Percentiles rank a stretch among this genome's conserved stretches.
Evolutionary conservation across 331 rosid genomes (phyloP).

Genomic region (Pyracantha coccinea): DNA sequence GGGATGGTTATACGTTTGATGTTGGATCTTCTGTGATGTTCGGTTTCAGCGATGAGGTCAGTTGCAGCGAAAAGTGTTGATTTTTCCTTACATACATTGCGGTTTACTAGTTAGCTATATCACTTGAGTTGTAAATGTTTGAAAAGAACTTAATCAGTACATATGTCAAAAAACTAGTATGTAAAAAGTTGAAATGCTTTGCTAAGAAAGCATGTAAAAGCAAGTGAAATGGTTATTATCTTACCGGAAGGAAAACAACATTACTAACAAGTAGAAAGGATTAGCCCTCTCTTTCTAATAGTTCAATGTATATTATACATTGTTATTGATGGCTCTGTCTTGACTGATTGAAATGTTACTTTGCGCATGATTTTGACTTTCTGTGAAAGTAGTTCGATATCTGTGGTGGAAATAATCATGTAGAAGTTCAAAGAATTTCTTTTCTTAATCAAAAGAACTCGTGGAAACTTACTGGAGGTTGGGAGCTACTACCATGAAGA

Average conservation of each 20-base stretch:
- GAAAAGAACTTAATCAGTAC: not conserved
- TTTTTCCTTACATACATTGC: not conserved
- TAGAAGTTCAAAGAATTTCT: not conserved
- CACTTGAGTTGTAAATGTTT: not conserved
- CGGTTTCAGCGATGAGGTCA: constrained; percentile 91
- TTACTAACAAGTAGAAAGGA: no score
- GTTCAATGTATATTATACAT: not conserved
- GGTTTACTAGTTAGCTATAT: not conserved
- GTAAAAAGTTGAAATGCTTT: no score
- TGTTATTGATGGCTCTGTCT: not conserved
- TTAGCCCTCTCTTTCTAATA: no score
- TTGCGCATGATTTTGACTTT: not conserved
- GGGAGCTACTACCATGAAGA: not conserved
- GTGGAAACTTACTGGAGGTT: not conserved
- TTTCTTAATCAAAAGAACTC: no score
- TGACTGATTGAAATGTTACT: not conserved
- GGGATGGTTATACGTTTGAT: constrained; percentile 85
- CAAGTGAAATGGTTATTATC: not conserved
- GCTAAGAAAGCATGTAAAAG: not conserved
- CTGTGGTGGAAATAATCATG: not conserved
- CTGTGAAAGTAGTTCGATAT: not conserved
- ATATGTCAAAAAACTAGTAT: not conserved
- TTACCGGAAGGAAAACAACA: no score
- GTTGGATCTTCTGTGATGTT: constrained; percentile 98
- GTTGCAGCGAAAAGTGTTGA: constrained; percentile 9